Base-by-base conservation (phyloP, 352 stramenopile genomes). In the Pythium grandisporangium region DNA sequence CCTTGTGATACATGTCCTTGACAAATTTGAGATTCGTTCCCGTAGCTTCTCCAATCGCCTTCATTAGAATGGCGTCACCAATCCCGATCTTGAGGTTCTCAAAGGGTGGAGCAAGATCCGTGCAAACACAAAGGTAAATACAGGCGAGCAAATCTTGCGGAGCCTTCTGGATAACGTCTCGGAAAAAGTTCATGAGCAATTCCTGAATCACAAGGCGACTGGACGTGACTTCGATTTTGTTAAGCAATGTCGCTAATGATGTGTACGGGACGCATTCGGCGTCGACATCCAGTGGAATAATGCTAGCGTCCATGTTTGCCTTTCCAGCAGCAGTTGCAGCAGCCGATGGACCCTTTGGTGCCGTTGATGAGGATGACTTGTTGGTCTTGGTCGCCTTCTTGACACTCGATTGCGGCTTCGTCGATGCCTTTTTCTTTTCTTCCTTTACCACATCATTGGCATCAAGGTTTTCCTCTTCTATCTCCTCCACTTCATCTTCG, bases 11-110 rank as follows among this genome's bases (percentile, higher is more conserved):
- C 66, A 96, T 95, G 24, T 96, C 72, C 58, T 98, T 98, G 52
- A 99, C 92, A 38, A 95, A 91, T 40, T 84, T 86, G 14, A 79
- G 61, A 40, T 84, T 91, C 16, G 80, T 94, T 6, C 94, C 95
- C 1, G 82, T 96, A 1, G 93, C 93, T 55, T 98, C 80, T 10
- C 76, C 85, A 42, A 99, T 96, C 3, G 95, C 91, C 64, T 99
- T 99, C 59, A 98, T 98, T 14, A 99, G 60, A 45, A 99, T 95
- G 4, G 91, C 82, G 54, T 99, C 96, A 22, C 96, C 96, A 38
- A 99, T 97, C 14, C 96, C 96, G 21, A 99, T 91, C 66, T 99
- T 97, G 6, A 99, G 66, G 61, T 96, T 97, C 53, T 98, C 87
- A 47, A 97, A 98, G 21, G 92, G 81, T 2, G 96, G 96, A 16